Percentiles rank a stretch among this genome's conserved stretches.
Evolutionary conservation across 164 flowering plant genomes (phyloP).

Genomic region (Nelumbo lutea): DNA sequence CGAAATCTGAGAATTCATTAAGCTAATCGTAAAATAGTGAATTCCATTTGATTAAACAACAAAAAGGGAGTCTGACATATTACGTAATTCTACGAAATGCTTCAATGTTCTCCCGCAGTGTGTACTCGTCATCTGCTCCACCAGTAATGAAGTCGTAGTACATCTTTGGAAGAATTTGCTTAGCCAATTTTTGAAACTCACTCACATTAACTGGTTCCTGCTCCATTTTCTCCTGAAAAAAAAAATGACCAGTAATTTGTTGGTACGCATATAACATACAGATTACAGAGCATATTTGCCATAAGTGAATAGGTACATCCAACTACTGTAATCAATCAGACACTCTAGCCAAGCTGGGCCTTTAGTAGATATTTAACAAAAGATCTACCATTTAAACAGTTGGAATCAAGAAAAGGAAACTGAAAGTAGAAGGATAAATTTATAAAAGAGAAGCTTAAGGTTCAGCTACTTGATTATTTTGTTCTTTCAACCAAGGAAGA

Average conservation of each 20-base stretch:
- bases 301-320: too few species aligned
- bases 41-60: neutral
- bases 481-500: too few species aligned
- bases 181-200: slow-evolving; percentile 68
- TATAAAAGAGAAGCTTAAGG: too few species aligned
- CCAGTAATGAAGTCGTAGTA: slow-evolving; percentile 65
- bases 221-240: slow-evolving; percentile 34
- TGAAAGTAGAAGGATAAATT: too few species aligned
- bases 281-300: too few species aligned
- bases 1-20: slow-evolving; percentile 37
- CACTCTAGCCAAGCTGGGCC: too few species aligned
- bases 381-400: too few species aligned
- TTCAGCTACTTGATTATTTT: too few species aligned
- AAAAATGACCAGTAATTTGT: neutral
- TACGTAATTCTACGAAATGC: slow-evolving; percentile 72
- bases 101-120: slow-evolving; percentile 51
- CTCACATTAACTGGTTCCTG: slow-evolving; percentile 55
- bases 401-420: too few species aligned
- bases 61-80: neutral
- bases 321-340: too few species aligned
- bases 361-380: too few species aligned
- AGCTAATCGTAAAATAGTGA: slow-evolving; percentile 1
- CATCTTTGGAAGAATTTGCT: slow-evolving; percentile 69
- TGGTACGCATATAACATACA: too few species aligned
- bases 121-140: slow-evolving; percentile 82